These are phyloP conservation scores for Bjerkandera adusta DNA, from an alignment of 1,284 basidiomycete species.

Conservation along the genomic window DNA sequence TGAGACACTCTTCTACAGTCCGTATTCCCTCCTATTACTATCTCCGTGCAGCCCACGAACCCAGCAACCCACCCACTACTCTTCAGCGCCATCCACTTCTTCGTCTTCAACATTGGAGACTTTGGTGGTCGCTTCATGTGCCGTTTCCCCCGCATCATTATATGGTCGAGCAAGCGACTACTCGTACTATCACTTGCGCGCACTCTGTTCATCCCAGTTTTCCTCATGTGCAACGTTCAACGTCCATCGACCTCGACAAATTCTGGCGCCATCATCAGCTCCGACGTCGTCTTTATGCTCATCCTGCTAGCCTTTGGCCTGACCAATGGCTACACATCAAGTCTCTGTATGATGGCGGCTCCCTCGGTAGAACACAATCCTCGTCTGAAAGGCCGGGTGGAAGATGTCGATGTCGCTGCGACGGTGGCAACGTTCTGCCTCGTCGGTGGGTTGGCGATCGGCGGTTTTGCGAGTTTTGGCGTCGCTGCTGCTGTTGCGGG, in stretches of 20 bases:
- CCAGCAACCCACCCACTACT: conserved; percentile 57
- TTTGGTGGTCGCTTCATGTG: conserved; percentile 75
- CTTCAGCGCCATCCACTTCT: conserved; percentile 71
- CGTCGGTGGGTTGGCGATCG: conserved; percentile 71
- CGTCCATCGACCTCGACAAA: conserved; percentile 33
- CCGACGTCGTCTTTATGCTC: conserved; percentile 73
- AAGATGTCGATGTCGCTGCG: conserved; percentile 83
- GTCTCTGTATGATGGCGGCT: conserved; percentile 69
- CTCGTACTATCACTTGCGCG: conserved; percentile 64
- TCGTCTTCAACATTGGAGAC: conserved; percentile 77
- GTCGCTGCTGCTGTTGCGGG: conserved; percentile 63
- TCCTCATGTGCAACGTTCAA: conserved; percentile 82
- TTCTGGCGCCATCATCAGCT: conserved; percentile 56
- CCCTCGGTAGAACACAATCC: conserved; percentile 74
- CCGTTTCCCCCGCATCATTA: conserved; percentile 58
- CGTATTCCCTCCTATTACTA: conserved; percentile 84
- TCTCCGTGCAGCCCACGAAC: conserved; percentile 67
- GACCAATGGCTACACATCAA: conserved; percentile 75
- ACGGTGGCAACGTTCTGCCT: conserved; percentile 78
- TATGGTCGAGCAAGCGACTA: conserved; percentile 67
- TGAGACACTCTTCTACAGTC: conserved; percentile 44
- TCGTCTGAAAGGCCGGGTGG: conserved; percentile 54
- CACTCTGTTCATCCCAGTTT: conserved; percentile 79
- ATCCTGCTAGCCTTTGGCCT: conserved; percentile 73
- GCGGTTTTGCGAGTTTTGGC: conserved; percentile 77